Conservation (phyloP, 2,329 filamentous ascomycete species). For the Hymenoscyphus fructigenus region DNA sequence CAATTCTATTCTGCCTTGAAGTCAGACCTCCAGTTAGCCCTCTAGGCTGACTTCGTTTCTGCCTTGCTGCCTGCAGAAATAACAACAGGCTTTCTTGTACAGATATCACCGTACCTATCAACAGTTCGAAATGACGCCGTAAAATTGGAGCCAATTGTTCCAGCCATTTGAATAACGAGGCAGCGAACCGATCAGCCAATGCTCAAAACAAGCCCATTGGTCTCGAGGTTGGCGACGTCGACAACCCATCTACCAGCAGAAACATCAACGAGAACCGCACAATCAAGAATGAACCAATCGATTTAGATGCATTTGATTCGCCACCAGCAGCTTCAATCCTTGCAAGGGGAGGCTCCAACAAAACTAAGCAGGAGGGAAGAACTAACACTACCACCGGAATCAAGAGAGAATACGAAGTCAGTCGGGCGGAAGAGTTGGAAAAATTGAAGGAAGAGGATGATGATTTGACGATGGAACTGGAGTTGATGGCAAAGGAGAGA, state of each 20-base stretch:
- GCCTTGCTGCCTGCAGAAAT: too few species aligned
- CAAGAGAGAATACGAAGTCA: background rate
- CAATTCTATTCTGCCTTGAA: too few species aligned
- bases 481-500: background rate
- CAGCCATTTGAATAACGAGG: background rate
- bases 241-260: background rate
- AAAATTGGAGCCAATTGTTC: background rate
- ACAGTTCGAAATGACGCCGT: background rate
- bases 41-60: too few species aligned
- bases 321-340: background rate
- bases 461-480: conserved; percentile 8
- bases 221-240: background rate
- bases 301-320: background rate
- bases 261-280: background rate
- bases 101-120: too few species aligned
- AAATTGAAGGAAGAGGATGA: conserved; percentile 13
- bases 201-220: background rate
- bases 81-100: too few species aligned
- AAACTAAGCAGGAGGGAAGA: background rate
- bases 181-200: background rate
- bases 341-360: background rate
- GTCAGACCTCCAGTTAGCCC: too few species aligned
- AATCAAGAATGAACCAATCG: background rate
- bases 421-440: conserved; percentile 1
- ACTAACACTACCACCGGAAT: background rate